Base-by-base conservation (phyloP, 805 yeast species). In the Tetrapisispora phaffii region DNA sequence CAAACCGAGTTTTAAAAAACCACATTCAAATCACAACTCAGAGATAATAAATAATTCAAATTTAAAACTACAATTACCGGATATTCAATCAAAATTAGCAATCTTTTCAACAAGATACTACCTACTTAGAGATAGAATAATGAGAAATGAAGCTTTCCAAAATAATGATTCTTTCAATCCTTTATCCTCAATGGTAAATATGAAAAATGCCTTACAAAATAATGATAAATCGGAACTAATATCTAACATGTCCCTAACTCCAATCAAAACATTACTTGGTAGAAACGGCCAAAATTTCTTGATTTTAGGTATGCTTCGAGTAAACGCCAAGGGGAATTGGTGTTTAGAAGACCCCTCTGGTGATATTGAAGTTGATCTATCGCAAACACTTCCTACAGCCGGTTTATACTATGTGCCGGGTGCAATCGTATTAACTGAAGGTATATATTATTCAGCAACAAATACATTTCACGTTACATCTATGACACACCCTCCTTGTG, bases 401-500 rank as follows among this genome's bases (percentile, higher is more conserved):
- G 86, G 81, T 0, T 72, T 82, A 8, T 89, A 77, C 55, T 81
- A 76, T 55, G 73, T 71, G 21, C 76, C 80, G 2, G 97, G 98
- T 1, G 79, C 82, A 69, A 79, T 82, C 53, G 77, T 86, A 0
- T 65, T 90, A 2, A 82, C 84, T 43, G 95, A 87, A 57, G 99
- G 99, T 16, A 77, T 85, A 16, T 86, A 87, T 58, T 77, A 80
- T 15, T 79, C 81, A 3, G 75, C 78, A 16, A 78, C 80, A 2
- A 71, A 71, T 23, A 79, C 74, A 40, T 88, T 93, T 58, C 79
- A 82, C 51, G 94, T 83, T 1, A 73, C 83, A 24, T 74, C 82
- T 4, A 72, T 93, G 42, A 82, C 84, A 3, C 96, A 87, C 48
- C 97, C 98, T 2, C 88, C 93, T 0, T 82, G 87, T 3, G 99